Base-by-base conservation (phyloP, 2,329 filamentous ascomycete genomes). In the Monosporascus sp. region DNA sequence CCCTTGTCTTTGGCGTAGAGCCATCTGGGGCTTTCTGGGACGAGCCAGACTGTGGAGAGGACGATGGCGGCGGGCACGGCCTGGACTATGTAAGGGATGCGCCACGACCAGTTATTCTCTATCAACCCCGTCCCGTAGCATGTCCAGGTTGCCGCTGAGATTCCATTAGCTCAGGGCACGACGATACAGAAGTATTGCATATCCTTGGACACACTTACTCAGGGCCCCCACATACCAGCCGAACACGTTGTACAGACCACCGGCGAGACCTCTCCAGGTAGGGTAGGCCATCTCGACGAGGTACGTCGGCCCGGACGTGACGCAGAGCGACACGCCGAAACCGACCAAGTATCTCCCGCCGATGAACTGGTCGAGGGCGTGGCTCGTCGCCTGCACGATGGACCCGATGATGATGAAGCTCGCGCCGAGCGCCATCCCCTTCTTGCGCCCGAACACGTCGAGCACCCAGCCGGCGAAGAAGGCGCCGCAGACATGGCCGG, bases 81-180 rank as follows among this genome's bases (percentile, higher is more conserved):
- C 62, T 79, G 75, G 50, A 78, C 65, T 11, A 76, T 73, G 6
- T 80, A 61, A 17, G 76, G 75, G 55, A 79, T 70, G n/a, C 75
- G 71, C 75, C 75, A 79, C 6, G 74, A 69, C 61, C 70, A 77
- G 65, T 77, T 62, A 63, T 56, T 76, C 38, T 67, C 17, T 50
- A 51, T 34, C 31, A 34, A 34, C 11, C 31, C 31, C 31, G 80
- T 76, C 39, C 62, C 67, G 57, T 73, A 73, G 61, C 67, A 71
- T 27, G 75, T 77, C 53, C 72, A 80, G n/a, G 72, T 69, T 14
- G 77, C 74, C 1, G 77, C 77, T 3, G 76, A 75, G 41, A 80
- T 79, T 42, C 18, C 20, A 27, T 37, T n/a, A 22, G 5, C 20
- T 56, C 34, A 59, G 49, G 24, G 15, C 15, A 6, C 27, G 27